Conservation (phyloP, 2,329 filamentous ascomycete species). For the Aureobasidium sp. region DNA sequence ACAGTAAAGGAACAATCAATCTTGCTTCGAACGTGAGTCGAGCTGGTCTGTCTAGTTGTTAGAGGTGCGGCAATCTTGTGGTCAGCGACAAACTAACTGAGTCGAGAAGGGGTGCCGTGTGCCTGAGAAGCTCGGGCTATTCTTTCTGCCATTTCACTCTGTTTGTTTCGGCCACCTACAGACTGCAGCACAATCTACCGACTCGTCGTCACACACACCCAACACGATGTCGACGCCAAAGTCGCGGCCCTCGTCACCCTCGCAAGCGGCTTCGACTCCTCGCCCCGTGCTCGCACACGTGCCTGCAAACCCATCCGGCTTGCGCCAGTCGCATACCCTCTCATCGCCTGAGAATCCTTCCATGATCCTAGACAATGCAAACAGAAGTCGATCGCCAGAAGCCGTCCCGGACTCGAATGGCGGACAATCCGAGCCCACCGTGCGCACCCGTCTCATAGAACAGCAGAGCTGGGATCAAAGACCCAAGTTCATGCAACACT, state of each 20-base stretch:
- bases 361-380: not conserved
- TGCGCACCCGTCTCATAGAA: constrained; percentile 32
- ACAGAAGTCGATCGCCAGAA: not conserved
- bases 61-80: constrained; percentile 1
- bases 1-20: not conserved
- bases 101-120: not conserved
- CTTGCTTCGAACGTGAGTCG: not conserved
- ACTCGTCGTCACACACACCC: not conserved
- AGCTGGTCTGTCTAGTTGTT: not conserved
- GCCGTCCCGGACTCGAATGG: not conserved
- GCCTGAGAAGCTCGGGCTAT: constrained; percentile 2
- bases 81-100: not conserved
- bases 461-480: constrained; percentile 28
- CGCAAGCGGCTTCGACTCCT: constrained; percentile 6
- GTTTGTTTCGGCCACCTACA: not conserved
- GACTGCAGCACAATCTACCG: not conserved
- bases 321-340: constrained; percentile 15
- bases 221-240: constrained; percentile 2
- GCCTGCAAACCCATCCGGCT: constrained; percentile 13
- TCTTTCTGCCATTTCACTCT: not conserved
- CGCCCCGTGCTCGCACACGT: constrained; percentile 12
- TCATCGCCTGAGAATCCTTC: constrained; percentile 12
- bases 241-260: not conserved
- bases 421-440: constrained; percentile 24
- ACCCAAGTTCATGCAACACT: constrained; percentile 37